Percentiles rank a stretch among this genome's conserved stretches.
These are phyloP conservation scores for Limnanthes douglasii DNA, from an alignment of 345 rosid species.

Conservation along the genomic window DNA sequence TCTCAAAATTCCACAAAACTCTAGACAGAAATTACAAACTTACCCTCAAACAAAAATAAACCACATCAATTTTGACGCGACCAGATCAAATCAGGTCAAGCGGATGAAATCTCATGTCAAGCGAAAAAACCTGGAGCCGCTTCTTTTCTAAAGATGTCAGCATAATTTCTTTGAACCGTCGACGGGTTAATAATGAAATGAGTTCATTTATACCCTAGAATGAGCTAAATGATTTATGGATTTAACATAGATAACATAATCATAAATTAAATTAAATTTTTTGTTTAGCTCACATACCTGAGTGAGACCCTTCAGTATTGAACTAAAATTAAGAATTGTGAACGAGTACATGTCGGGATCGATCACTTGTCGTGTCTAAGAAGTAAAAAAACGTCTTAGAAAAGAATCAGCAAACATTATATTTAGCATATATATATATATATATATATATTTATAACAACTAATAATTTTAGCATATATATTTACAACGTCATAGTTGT, in stretches of 20 bases:
- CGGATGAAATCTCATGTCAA: constrained; percentile 88
- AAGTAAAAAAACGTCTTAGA: constrained; percentile 3
- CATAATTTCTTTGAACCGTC: constrained; percentile 87
- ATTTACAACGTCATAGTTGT: too few relatives aligned
- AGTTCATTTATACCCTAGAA: constrained; percentile 90
- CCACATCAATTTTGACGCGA: constrained; percentile 56
- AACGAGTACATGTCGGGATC: constrained; percentile 87
- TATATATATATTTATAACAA: too few relatives aligned
- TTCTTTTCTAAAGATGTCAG: constrained; percentile 72
- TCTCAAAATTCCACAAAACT: too few relatives aligned
- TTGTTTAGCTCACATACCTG: constrained; percentile 33
- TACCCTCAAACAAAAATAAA: too few relatives aligned
- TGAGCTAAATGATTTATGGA: constrained; percentile 4
- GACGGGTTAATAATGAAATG: constrained; percentile 53
- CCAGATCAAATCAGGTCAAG: constrained; percentile 95
- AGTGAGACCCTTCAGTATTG: constrained; percentile 65
- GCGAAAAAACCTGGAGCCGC: constrained; percentile 57
- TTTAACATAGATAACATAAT: not conserved
- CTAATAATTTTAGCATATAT: too few relatives aligned
- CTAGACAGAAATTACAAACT: too few relatives aligned
- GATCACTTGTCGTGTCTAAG: constrained; percentile 65
- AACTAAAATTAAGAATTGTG: constrained; percentile 73
- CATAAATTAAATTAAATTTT: not conserved
- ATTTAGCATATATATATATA: constrained; percentile 2
- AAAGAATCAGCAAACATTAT: too few relatives aligned